Evolutionary conservation across 169 alveolate species (phyloP), one percentile per base, ranked within the genome.

Genomic region (Cyclospora cayetanensis): DNA sequence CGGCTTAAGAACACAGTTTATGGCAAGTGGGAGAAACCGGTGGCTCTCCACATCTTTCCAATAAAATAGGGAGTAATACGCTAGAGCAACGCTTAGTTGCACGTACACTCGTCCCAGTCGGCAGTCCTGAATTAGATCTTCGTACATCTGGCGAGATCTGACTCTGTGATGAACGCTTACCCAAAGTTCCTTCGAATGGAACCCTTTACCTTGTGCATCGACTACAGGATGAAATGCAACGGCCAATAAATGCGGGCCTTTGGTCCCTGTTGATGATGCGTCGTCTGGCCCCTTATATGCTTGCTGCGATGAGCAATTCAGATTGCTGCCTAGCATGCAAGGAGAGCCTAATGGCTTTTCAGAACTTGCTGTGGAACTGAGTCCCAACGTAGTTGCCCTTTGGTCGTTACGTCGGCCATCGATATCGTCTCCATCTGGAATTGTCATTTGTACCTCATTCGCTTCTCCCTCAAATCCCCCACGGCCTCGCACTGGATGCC

Each of bases 91-190:
- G 85, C 85, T 74, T 25, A 74, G 65, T 65, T 74, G 85, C 22
- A 74, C 42, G 66, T 74, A 74, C 63, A 74, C 65, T 50, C 85
- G 34, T 34, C 85, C 85, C 20, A 74, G 41, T 7, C 63, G 85
- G 39, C 85, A 74, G 85, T 74, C 85, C 42, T 74, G 85, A n/a
- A 74, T 11, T 7, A 74, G 85, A 42, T 74, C 63, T 4, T 74
- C 85, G 42, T 22, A 74, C 65, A 74, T 74, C 42, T 34, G 41
- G 39, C 20, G 85, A 39, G 85, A 74, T n/a, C 39, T 41, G 65
- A 74, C 85, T 20, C 4, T 41, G 85, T 74, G 85, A 39, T 74
- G 27, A n/a, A 74, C 20, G 20, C 27, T 43, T 11, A 42, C 63
- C 85, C 60, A 41, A 27, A 74, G 65, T 34, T 74, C 85, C 65